A percentile compares a stretch with the other conserved stretches of the same genome.
Evolutionary conservation across 192 early-diverging fungal genomes (phyloP).

Genomic region (Podila clonocystis): DNA sequence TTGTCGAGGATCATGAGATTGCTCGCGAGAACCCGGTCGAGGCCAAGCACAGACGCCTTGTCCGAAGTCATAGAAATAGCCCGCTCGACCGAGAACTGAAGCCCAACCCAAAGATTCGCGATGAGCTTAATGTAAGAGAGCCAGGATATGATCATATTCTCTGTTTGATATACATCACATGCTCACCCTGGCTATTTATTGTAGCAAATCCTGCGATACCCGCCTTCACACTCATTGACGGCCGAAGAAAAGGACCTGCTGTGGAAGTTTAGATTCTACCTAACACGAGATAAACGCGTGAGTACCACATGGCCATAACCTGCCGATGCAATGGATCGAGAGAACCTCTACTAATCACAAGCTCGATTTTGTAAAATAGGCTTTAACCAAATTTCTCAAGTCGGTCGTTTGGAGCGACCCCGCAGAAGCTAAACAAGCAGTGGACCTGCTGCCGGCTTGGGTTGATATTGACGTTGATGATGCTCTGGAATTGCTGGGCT

Average conservation of each 20-base stretch:
- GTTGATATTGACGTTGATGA: slow-evolving; percentile 94
- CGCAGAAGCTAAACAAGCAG: slow-evolving; percentile 92
- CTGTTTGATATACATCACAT: neutral
- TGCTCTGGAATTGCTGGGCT: slow-evolving; percentile 92
- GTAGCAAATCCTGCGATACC: slow-evolving; percentile 90
- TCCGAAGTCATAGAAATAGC: slow-evolving; percentile 89
- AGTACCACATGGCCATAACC: neutral
- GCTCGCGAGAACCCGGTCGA: slow-evolving; percentile 94
- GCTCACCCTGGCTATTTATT: neutral
- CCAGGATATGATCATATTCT: neutral
- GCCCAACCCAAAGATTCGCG: slow-evolving; percentile 95
- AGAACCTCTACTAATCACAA: neutral
- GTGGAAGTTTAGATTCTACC: slow-evolving; percentile 98
- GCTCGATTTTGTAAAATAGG: slow-evolving; percentile 51
- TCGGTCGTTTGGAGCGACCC: slow-evolving; percentile 95
- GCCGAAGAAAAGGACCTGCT: slow-evolving; percentile 93
- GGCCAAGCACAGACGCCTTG: slow-evolving; percentile 90
- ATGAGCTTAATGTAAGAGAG: slow-evolving; percentile 87
- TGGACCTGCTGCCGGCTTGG: slow-evolving; percentile 88
- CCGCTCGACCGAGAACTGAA: slow-evolving; percentile 95
- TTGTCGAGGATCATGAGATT: slow-evolving; percentile 87
- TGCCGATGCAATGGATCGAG: too few relatives aligned
- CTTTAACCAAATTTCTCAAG: slow-evolving; percentile 97
- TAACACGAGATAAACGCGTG: slow-evolving; percentile 92
- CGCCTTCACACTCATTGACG: slow-evolving; percentile 86